Percentiles rank a stretch among this genome's conserved stretches.
phyloP scores from a whole-genome alignment of 2,329 filamentous ascomycete genomes.

The Domatiomyces globalis region DNA sequence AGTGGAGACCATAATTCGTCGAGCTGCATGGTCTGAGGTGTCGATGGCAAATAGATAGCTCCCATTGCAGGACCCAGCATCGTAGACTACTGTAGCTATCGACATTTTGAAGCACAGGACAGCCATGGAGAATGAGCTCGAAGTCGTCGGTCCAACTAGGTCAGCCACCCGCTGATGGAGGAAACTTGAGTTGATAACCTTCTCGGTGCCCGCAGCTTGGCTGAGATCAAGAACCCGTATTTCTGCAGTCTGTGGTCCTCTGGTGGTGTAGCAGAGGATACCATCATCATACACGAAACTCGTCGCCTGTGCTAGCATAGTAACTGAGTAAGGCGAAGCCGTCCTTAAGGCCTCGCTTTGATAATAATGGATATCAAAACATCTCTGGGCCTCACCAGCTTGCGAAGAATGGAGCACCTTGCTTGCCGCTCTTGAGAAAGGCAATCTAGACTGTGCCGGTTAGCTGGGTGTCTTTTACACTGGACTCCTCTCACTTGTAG shows the following conservation, averaged over 20 bases:
- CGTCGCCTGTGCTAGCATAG: conserved; percentile 45
- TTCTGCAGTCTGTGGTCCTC: conserved; percentile 22
- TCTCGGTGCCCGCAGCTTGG: conserved; percentile 34
- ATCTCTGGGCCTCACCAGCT: neutral
- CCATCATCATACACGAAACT: conserved; percentile 51
- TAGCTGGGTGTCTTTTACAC: neutral
- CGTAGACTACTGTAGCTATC: no score
- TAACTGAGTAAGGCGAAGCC: conserved; percentile 48
- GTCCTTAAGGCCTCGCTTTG: conserved; percentile 22
- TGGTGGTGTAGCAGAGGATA: conserved; percentile 47
- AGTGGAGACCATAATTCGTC: conserved; percentile 29
- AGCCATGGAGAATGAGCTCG: conserved; percentile 19
- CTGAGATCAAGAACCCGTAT: conserved; percentile 49
- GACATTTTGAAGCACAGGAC: conserved; percentile 24
- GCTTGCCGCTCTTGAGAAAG: neutral
- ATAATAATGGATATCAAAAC: neutral
- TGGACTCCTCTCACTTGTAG: neutral
- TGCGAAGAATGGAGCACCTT: neutral
- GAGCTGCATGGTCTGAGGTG: conserved; percentile 19
- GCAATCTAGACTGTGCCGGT: neutral
- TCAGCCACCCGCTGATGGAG: conserved; percentile 24
- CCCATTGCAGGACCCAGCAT: conserved; percentile 6
- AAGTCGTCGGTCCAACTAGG: neutral
- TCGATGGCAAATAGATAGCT: conserved; percentile 43
- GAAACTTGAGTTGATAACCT: conserved; percentile 40